Evolutionary conservation across 495 filamentous ascomycete species (phyloP), one percentile per base, ranked within the genome.

Genomic region (Melanomma pulvis-pyrius): DNA sequence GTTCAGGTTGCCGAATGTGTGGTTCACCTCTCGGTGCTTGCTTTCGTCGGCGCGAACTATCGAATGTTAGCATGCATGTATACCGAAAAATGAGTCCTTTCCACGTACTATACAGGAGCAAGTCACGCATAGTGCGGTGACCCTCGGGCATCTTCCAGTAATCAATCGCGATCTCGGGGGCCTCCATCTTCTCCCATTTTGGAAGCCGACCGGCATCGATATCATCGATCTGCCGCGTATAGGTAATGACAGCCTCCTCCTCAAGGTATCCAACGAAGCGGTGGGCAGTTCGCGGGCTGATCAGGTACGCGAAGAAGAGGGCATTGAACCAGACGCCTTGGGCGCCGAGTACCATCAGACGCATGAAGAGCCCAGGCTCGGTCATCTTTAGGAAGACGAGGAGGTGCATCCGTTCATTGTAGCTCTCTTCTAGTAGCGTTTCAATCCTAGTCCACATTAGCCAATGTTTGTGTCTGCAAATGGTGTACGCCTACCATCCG

Each of bases 11-110:
- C 88, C 86, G 51, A 98, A 77, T 0, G 94, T 98, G 73, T 98
- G 94, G 76, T 98, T 98, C 61, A 98, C 96, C 76, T 97, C 96
- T 19, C 94, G 82, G 74, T 98, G 94, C 76, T 93, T 94, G n/a
- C 92, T 90, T 78, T 98, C 94, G 73, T 98, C 94, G 0, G 92
- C 92, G 5, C 96, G 85, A 62, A 98, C 64, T 67, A 28, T 32
- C 39, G 30, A 13, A 19, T 12, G 28, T 65, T 51, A 59, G 61
- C 41, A 24, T 17, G 21, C 2, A 11, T 19, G 8, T 36, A 5
- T 48, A 4, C n/a, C 15, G 29, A 30, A 57, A 3, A 1, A 15
- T 36, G 29, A 17, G 4, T 19, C 2, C n/a, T 22, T 9, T 59
- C 15, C 41, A 61, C 64, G 8, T 55, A 67, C 64, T 87, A 69